phyloP scores from a whole-genome alignment of 2,329 filamentous ascomycete species.

The Diaporthe amygdali region DNA sequence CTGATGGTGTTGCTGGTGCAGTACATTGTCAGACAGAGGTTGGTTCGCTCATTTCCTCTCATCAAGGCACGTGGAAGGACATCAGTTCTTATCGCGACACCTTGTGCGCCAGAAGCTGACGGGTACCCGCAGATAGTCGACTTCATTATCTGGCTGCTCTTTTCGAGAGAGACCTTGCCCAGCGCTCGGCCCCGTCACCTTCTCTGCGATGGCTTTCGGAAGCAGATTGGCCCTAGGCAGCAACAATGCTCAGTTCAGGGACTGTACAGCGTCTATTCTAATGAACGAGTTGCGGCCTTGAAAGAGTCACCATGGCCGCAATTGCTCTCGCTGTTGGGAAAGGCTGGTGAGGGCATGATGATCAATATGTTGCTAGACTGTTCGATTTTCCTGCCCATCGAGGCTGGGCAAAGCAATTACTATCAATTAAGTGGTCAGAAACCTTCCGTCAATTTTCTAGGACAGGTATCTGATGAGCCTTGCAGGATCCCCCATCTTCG shows the following conservation, averaged over 20 bases:
- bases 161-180: conserved; percentile 58
- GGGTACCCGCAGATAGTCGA: conserved; percentile 68
- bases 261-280: conserved; percentile 67
- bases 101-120: conserved; percentile 4
- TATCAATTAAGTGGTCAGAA: conserved; percentile 78
- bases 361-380: conserved; percentile 77
- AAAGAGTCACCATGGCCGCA: conserved; percentile 77
- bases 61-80: neutral
- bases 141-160: conserved; percentile 79
- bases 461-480: conserved; percentile 24
- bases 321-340: conserved; percentile 75
- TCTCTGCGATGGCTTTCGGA: conserved; percentile 83
- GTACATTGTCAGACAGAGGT: conserved; percentile 70
- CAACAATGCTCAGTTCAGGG: conserved; percentile 62
- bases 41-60: conserved; percentile 30
- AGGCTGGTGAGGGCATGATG: conserved; percentile 78
- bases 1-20: conserved; percentile 48
- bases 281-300: conserved; percentile 71
- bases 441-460: neutral
- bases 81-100: neutral
- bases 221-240: conserved; percentile 36
- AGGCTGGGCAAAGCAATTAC: conserved; percentile 67
- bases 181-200: conserved; percentile 70
- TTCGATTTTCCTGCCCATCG: conserved; percentile 73
- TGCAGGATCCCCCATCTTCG: conserved; percentile 22